phyloP scores from a whole-genome alignment of 495 filamentous ascomycete species.

The Penicillium goetzii region DNA sequence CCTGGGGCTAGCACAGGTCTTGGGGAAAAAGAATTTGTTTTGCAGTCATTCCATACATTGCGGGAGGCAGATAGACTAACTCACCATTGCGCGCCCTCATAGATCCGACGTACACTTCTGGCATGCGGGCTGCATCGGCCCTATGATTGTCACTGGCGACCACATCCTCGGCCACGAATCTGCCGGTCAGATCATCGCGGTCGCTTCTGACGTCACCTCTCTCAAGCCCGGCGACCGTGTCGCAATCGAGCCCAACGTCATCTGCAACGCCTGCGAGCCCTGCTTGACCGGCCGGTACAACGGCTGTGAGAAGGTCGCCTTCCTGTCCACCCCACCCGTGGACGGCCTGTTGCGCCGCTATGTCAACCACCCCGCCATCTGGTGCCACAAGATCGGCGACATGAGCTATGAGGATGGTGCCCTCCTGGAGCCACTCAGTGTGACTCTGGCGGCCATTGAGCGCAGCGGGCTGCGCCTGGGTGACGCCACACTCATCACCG shows the following conservation, averaged over 20 bases:
- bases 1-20: background rate
- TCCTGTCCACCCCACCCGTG: constrained; percentile 87
- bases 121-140: constrained; percentile 90
- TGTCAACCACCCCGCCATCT: constrained; percentile 87
- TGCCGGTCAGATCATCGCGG: constrained; percentile 79
- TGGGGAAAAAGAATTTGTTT: background rate
- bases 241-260: constrained; percentile 88
- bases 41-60: background rate
- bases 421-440: constrained; percentile 82
- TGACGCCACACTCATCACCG: constrained; percentile 83
- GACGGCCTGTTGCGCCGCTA: constrained; percentile 89
- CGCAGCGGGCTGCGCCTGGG: constrained; percentile 76
- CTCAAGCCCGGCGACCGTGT: constrained; percentile 84
- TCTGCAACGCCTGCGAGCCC: constrained; percentile 85
- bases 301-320: constrained; percentile 80
- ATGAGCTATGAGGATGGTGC: constrained; percentile 91
- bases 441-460: constrained; percentile 83
- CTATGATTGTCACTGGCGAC: constrained; percentile 85
- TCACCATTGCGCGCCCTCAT: background rate
- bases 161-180: constrained; percentile 95
- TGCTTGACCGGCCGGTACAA: constrained; percentile 92
- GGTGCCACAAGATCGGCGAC: constrained; percentile 90
- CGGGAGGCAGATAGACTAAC: background rate
- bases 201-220: constrained; percentile 72
- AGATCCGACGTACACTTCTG: constrained; percentile 96